Percentiles rank a stretch among this genome's conserved stretches.
phyloP scores from a whole-genome alignment of 495 filamentous ascomycete genomes.

The Pseudoneurospora amorphoporcata region DNA sequence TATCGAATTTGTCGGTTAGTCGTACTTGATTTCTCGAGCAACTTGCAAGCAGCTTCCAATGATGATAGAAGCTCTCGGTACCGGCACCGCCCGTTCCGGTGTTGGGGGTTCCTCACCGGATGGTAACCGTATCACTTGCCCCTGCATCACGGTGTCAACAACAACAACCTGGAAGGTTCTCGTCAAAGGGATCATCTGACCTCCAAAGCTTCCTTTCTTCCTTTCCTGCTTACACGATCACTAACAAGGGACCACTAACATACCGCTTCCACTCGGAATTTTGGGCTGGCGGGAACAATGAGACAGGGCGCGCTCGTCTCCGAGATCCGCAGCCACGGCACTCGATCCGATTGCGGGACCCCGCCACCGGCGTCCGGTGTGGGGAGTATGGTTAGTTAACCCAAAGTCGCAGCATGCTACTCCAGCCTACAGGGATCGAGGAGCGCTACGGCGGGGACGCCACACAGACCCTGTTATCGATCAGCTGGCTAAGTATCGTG shows the following conservation, averaged over 20 bases:
- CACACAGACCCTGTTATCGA: not conserved
- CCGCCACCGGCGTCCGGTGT: conserved; percentile 12
- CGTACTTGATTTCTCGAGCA: not conserved
- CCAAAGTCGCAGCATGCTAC: not conserved
- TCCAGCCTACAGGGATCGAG: not conserved
- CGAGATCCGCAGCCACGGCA: conserved; percentile 10
- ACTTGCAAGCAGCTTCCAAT: not conserved
- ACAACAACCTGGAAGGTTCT: not conserved
- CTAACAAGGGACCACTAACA: not conserved
- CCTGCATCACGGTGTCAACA: not conserved
- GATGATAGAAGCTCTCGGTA: not conserved
- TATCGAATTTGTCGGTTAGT: not conserved
- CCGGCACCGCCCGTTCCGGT: not conserved
- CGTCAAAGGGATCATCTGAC: not conserved
- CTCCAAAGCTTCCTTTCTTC: not conserved
- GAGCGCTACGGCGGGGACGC: not conserved
- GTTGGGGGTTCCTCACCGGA: not conserved
- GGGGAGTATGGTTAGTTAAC: not conserved
- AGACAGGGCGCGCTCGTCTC: not conserved
- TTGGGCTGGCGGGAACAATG: not conserved
- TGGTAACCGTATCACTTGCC: not conserved
- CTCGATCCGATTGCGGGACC: conserved; percentile 18
- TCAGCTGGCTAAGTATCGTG: not conserved
- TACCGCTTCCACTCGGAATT: not conserved
- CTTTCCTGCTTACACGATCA: not conserved